Evolutionary conservation across 306 rosid genomes (phyloP), one percentile per base, ranked within the genome.

Genomic region (Trifolium pratense): DNA sequence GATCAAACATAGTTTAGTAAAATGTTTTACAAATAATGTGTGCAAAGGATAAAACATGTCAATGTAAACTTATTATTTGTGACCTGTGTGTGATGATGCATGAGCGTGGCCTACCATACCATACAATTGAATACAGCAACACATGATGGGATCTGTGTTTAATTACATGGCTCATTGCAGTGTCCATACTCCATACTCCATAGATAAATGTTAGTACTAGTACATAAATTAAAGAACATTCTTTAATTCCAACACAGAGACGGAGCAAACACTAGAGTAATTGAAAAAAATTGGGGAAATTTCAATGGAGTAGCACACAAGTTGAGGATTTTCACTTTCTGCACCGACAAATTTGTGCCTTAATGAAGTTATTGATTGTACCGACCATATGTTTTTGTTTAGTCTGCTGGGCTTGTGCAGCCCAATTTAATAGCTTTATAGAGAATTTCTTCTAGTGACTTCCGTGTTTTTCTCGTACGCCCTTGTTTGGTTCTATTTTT

Each of bases 311-410:
- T 25, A 25, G 3, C 29, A 25, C 15, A 37, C 18, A 23, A 43
- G 43, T 25, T 66, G 37, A 55, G 17, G 34, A 23, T 7, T 73
- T 58, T 39, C 23, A 61, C 43, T 61, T 61, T 61, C 12, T 9
- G 51, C 83, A 68, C 83, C 83, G 83, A 79, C 83, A 74, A 48
- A 39, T 16, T 62, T 49, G 0, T n/a, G n/a, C n/a, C n/a, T n/a
- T n/a, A n/a, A 36, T 31, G 34, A 31, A 31, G 3, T 31, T 31
- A 31, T 31, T 31, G 34, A 31, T 3, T 31, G 34, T 31, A 31
- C 34, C 34, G 6, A 4, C 34, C 34, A 31, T 31, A 21, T 31
- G 4, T 29, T 31, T 31, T 3, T 5, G 6, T 31, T 31, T 31
- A 5, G 34, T 31, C 34, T 31, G 34, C 34, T 31, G 34, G 34